Conservation (phyloP, 495 filamentous ascomycete species). For the Hyphodiscus hymeniophilus region DNA sequence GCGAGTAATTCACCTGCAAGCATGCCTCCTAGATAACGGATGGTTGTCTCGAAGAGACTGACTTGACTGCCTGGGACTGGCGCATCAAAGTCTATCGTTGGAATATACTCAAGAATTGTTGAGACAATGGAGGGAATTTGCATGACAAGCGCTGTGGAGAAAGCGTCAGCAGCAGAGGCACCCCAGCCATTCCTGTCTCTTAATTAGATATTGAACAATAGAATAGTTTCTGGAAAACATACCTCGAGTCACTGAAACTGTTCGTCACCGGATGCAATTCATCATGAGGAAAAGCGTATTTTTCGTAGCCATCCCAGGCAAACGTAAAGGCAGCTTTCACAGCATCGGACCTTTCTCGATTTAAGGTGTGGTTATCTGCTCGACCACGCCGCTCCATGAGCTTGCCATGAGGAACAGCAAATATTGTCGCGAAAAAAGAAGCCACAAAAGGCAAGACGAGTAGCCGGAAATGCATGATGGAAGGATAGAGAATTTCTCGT, state of each 20-base stretch:
- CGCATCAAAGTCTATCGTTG: slow-evolving; percentile 61
- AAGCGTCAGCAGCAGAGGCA: slow-evolving; percentile 72
- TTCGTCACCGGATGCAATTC: slow-evolving; percentile 65
- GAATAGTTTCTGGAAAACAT: slow-evolving; percentile 18
- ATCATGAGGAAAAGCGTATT: slow-evolving; percentile 74
- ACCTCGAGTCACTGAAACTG: slow-evolving; percentile 60
- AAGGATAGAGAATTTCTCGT: neutral
- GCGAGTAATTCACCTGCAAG: slow-evolving; percentile 42
- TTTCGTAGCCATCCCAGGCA: slow-evolving; percentile 75
- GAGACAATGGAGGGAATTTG: slow-evolving; percentile 55
- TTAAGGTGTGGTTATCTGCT: slow-evolving; percentile 12
- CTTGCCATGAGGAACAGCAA: slow-evolving; percentile 11
- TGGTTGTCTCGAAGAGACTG: slow-evolving; percentile 85
- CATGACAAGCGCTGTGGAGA: slow-evolving; percentile 79
- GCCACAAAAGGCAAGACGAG: slow-evolving; percentile 1
- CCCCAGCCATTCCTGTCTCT: slow-evolving; percentile 72
- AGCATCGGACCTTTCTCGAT: slow-evolving; percentile 43
- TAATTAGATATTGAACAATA: slow-evolving; percentile 6
- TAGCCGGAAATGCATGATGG: slow-evolving; percentile 11
- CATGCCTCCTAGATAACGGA: slow-evolving; percentile 76
- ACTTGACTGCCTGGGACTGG: slow-evolving; percentile 32
- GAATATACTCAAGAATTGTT: slow-evolving; percentile 61
- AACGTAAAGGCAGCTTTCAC: slow-evolving; percentile 68
- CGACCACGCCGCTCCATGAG: slow-evolving; percentile 2
- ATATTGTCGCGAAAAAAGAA: slow-evolving; percentile 1